A percentile compares a stretch with the other conserved stretches of the same genome.
Evolutionary conservation across 768 basidiomycete species (phyloP).

Genomic region (Paxillus ammoniavirescens): DNA sequence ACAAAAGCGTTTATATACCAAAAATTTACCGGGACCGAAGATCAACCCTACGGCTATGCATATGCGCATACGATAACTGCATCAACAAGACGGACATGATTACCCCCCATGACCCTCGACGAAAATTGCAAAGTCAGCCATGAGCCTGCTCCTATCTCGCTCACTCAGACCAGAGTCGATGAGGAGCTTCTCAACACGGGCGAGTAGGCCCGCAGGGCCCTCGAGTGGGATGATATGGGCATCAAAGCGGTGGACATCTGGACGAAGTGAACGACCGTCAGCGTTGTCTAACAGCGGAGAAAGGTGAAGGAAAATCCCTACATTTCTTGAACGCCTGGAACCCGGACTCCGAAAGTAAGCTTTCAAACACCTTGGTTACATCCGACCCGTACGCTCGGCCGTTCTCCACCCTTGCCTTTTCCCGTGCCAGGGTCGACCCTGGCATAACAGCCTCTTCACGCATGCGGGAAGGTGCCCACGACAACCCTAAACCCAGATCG

Average conservation of each 20-base stretch:
- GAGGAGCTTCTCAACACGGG: constrained; percentile 60
- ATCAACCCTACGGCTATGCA: constrained; percentile 2
- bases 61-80: constrained; percentile 4
- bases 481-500: constrained; percentile 65
- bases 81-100: constrained; percentile 1
- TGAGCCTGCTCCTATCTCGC: constrained; percentile 45
- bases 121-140: constrained; percentile 61
- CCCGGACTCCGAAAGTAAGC: constrained; percentile 33
- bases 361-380: constrained; percentile 38
- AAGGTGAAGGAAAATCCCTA: constrained; percentile 35
- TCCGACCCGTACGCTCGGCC: constrained; percentile 23
- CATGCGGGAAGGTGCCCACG: constrained; percentile 71
- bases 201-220: constrained; percentile 68
- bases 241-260: constrained; percentile 76
- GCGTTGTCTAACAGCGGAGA: constrained; percentile 1
- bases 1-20: constrained; percentile 20
- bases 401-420: constrained; percentile 24
- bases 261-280: constrained; percentile 11
- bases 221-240: constrained; percentile 74
- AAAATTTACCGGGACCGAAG: constrained; percentile 26
- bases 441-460: constrained; percentile 66
- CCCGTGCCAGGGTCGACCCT: constrained; percentile 27
- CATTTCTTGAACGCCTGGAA: constrained; percentile 58
- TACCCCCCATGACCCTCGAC: constrained; percentile 38
- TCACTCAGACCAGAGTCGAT: constrained; percentile 47